These are phyloP conservation scores for Pseudogymnoascus sp. DNA, from an alignment of 2,329 filamentous ascomycete species.

Conservation along the genomic window DNA sequence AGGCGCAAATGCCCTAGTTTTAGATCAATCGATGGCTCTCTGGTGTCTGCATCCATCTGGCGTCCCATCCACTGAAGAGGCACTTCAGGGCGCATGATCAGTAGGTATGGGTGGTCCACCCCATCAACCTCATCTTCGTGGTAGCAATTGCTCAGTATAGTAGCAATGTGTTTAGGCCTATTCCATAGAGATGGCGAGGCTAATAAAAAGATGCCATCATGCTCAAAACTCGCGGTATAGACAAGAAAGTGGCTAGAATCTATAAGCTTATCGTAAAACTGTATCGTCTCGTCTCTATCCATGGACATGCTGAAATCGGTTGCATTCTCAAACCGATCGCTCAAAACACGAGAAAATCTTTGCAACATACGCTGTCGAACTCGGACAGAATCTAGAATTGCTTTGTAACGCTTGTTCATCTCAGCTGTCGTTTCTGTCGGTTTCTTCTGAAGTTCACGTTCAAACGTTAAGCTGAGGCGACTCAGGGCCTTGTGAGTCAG, in stretches of 20 bases:
- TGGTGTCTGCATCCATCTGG: conserved; percentile 61
- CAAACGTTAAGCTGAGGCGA: conserved; percentile 83
- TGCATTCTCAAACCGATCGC: conserved; percentile 91
- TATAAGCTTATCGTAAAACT: conserved; percentile 73
- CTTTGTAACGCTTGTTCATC: conserved; percentile 96
- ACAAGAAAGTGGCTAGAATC: conserved; percentile 83
- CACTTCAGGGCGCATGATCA: conserved; percentile 78
- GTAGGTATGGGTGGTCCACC: conserved; percentile 70
- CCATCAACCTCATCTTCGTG: conserved; percentile 69
- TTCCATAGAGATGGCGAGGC: conserved; percentile 73
- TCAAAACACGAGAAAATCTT: conserved; percentile 84
- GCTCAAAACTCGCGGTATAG: conserved; percentile 60
- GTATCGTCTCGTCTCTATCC: conserved; percentile 55
- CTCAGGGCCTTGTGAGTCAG: conserved; percentile 89
- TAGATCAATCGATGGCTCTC: conserved; percentile 75
- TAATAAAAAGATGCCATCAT: conserved; percentile 73
- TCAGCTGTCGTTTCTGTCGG: conserved; percentile 77
- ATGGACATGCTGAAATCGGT: conserved; percentile 89
- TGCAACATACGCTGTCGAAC: conserved; percentile 95
- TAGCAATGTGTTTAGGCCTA: conserved; percentile 73
- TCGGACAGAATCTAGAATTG: conserved; percentile 88
- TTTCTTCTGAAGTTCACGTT: conserved; percentile 78
- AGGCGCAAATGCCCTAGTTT: conserved; percentile 80
- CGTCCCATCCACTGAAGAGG: conserved; percentile 75
- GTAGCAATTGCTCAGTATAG: conserved; percentile 74